Evolutionary conservation across 345 rosid genomes (phyloP).

Genomic region (Syzygium grande): DNA sequence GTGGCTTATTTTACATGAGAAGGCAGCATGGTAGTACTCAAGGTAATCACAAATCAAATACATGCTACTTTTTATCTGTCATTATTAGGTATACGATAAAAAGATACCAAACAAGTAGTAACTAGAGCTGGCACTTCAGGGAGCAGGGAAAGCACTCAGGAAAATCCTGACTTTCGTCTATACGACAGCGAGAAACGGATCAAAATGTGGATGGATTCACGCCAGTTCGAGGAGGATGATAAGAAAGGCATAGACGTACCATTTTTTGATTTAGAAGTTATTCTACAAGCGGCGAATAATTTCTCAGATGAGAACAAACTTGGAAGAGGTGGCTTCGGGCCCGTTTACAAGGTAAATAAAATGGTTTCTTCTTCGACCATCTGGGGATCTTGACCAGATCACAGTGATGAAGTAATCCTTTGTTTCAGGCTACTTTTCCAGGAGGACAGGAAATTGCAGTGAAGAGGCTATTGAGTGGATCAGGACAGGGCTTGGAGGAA

Average conservation of each 20-base stretch:
- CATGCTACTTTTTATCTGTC: not conserved
- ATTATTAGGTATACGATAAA: not conserved
- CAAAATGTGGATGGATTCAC: slow-evolving; percentile 16
- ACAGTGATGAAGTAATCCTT: not conserved
- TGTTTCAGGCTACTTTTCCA: slow-evolving; percentile 31
- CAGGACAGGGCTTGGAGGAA: slow-evolving; percentile 55
- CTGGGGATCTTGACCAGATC: not conserved
- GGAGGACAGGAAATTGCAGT: slow-evolving; percentile 48
- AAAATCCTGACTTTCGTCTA: slow-evolving; percentile 6
- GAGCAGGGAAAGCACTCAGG: not conserved
- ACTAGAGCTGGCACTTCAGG: slow-evolving; percentile 3
- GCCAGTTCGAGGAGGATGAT: slow-evolving; percentile 21
- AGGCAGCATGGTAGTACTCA: not conserved
- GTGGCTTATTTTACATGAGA: not conserved
- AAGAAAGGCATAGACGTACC: slow-evolving; percentile 36
- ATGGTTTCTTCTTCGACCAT: not conserved
- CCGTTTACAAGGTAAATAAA: slow-evolving; percentile 47
- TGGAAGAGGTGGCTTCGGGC: slow-evolving; percentile 55
- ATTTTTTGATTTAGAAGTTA: slow-evolving; percentile 23
- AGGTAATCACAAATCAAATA: not conserved
- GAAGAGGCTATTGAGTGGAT: slow-evolving; percentile 46
- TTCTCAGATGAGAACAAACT: slow-evolving; percentile 40
- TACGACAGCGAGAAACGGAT: slow-evolving; percentile 18
- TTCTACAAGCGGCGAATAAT: slow-evolving; percentile 35
- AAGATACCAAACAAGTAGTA: not conserved